Percentiles rank a stretch among this genome's conserved stretches.
Conservation (phyloP, 441 rosid genomes). For the Kokia cookei region DNA sequence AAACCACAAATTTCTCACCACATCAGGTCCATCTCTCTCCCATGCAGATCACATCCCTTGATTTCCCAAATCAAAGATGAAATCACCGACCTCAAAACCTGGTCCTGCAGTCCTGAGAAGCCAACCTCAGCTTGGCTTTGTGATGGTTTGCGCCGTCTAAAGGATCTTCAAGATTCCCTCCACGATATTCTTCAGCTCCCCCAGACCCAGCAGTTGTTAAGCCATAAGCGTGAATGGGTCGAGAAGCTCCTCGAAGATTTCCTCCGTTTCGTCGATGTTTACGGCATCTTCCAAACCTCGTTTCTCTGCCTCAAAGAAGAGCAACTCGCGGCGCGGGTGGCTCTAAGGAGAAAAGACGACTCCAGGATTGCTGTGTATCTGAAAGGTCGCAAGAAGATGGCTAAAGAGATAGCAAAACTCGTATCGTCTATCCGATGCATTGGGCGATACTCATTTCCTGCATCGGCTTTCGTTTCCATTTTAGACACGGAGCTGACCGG, state of each 20-base stretch:
- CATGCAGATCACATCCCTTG: slow-evolving; percentile 44
- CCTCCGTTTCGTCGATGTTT: slow-evolving; percentile 63
- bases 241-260: slow-evolving; percentile 70
- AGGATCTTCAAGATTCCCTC: slow-evolving; percentile 47
- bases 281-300: slow-evolving; percentile 60
- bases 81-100: slow-evolving; percentile 18
- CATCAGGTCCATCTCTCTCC: slow-evolving; percentile 45
- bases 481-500: slow-evolving; percentile 41
- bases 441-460: slow-evolving; percentile 19
- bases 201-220: slow-evolving; percentile 53
- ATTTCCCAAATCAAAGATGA: slow-evolving; percentile 35
- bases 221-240: slow-evolving; percentile 38
- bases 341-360: slow-evolving; percentile 56
- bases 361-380: slow-evolving; percentile 30
- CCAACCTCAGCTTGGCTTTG: slow-evolving; percentile 49
- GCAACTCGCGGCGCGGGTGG: slow-evolving; percentile 58
- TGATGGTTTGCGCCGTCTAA: slow-evolving; percentile 45
- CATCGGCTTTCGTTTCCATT: slow-evolving; percentile 8
- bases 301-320: slow-evolving; percentile 53
- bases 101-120: slow-evolving; percentile 21
- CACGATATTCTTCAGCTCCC: slow-evolving; percentile 66
- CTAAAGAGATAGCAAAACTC: slow-evolving; percentile 46
- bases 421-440: slow-evolving; percentile 26
- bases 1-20: slow-evolving; percentile 36
- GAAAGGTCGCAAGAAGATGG: slow-evolving; percentile 42